phyloP scores from a whole-genome alignment of 345 rosid species.

The Geranium brycei region DNA sequence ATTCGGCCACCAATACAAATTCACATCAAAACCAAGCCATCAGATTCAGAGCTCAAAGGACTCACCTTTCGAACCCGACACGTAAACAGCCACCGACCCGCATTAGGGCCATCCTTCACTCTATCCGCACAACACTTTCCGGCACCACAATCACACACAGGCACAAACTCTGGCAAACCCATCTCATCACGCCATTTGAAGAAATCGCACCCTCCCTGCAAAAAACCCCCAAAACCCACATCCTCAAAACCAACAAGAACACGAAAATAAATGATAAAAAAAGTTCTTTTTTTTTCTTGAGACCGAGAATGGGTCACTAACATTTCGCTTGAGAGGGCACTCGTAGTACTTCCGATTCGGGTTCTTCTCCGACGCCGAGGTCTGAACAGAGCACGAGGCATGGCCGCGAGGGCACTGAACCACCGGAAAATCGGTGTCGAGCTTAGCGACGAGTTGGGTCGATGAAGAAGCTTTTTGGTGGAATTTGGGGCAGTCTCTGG shows the following conservation, averaged over 20 bases:
- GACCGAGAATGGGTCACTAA: background rate
- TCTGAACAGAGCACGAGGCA: slow-evolving; percentile 13
- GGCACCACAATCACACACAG: background rate
- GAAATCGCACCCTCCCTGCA: slow-evolving; percentile 8
- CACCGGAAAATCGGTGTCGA: slow-evolving; percentile 10
- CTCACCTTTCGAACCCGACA: background rate
- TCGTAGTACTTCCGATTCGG: slow-evolving; percentile 24
- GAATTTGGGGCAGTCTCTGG: slow-evolving; percentile 16
- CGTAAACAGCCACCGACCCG: background rate
- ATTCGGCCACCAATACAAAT: no score
- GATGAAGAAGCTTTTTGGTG: background rate
- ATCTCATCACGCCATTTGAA: slow-evolving; percentile 27
- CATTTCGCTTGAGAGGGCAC: slow-evolving; percentile 12
- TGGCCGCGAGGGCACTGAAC: slow-evolving; percentile 23
- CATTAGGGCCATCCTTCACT: background rate
- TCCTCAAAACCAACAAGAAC: background rate
- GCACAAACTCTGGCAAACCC: background rate
- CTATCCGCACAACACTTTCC: background rate
- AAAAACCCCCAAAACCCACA: background rate
- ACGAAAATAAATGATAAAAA: background rate
- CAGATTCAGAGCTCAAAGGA: background rate
- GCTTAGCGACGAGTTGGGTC: background rate
- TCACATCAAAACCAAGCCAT: no score
- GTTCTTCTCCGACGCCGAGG: slow-evolving; percentile 10
- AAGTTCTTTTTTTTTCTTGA: background rate